Evolutionary conservation across 495 filamentous ascomycete species (phyloP), one percentile per base, ranked within the genome.

Genomic region (Corynascus novoguineensis): DNA sequence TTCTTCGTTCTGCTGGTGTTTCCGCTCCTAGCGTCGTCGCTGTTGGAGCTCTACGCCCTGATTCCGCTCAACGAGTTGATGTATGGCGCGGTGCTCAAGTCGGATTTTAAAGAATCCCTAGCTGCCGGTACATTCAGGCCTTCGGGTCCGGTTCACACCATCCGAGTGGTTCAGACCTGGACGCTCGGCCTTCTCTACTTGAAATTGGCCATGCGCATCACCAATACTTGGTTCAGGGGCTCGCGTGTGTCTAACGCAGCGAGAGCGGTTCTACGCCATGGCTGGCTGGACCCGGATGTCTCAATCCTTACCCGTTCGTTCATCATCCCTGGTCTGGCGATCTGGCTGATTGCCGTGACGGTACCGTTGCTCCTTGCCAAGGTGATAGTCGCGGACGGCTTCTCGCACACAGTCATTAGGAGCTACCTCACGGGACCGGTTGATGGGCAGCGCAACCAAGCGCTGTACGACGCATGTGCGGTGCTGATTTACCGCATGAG

Each of bases 141-240:
- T 11, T 21, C 35, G 5, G 64, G 74, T 14, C 73, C 84, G 29
- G 71, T 73, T 1, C 91, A 96, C 65, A 86, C 88, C 34, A 82
- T 97, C 37, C 88, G 95, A 61, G 79, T 97, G 50, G 83, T 97
- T 53, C 92, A 97, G 68, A 83, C 89, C 62, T 98, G 95, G 91
- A 95, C 91, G 1, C 74, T 97, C 3, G 95, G 95, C 9, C 82
- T 97, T 19, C 79, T 98, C 29, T 97, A 97, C 70, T 81, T 95
- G 49, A 92, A 95, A 57, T 83, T 97, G 71, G 83, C 82, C n/a
- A 78, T 81, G 35, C 87, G 88, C 35, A 66, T 89, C 57, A 77
- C 90, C 44, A 77, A 88, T 46, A 79, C 81, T 63, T 75, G 78
- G 37, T 70, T 84, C 45, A 75, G 70, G 55, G 75, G 78, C 14